phyloP scores from a whole-genome alignment of 805 yeast species.

The Sugiyamaella qingdaonensis region DNA sequence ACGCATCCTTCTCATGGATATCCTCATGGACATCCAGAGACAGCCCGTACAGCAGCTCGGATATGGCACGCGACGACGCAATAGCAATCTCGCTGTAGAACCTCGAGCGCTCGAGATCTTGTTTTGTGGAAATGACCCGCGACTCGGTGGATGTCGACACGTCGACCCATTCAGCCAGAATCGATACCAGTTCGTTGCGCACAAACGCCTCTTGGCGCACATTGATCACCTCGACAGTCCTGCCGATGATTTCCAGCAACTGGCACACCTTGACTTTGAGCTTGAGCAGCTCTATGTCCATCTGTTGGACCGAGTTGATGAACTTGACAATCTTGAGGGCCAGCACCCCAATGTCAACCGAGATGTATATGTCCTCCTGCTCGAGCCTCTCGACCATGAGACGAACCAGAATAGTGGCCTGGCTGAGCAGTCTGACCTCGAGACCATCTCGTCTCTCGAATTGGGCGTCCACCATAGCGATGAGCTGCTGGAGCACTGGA shows the following conservation, averaged over 20 bases:
- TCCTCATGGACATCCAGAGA: constrained; percentile 21
- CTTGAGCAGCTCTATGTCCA: constrained; percentile 15
- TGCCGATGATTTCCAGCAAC: constrained; percentile 24
- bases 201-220: constrained; percentile 21
- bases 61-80: constrained; percentile 19
- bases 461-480: constrained; percentile 19
- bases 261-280: constrained; percentile 23
- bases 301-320: constrained; percentile 10
- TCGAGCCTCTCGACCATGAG: constrained; percentile 22
- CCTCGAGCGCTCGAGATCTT: constrained; percentile 16
- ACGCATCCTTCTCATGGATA: constrained; percentile 29
- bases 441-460: neutral
- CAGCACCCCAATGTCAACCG: constrained; percentile 23
- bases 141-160: constrained; percentile 3
- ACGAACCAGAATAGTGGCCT: constrained; percentile 21
- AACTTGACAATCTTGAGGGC: constrained; percentile 21
- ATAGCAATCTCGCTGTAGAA: constrained; percentile 19
- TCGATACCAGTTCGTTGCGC: constrained; percentile 23
- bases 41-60: constrained; percentile 19
- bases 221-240: constrained; percentile 23
- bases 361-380: constrained; percentile 24
- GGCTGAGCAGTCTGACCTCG: constrained; percentile 13
- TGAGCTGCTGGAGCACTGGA: constrained; percentile 45
- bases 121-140: constrained; percentile 6
- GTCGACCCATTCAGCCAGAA: constrained; percentile 29